These are phyloP conservation scores for Leccinum incarnatum DNA, from an alignment of 768 basidiomycete species.

Conservation along the genomic window DNA sequence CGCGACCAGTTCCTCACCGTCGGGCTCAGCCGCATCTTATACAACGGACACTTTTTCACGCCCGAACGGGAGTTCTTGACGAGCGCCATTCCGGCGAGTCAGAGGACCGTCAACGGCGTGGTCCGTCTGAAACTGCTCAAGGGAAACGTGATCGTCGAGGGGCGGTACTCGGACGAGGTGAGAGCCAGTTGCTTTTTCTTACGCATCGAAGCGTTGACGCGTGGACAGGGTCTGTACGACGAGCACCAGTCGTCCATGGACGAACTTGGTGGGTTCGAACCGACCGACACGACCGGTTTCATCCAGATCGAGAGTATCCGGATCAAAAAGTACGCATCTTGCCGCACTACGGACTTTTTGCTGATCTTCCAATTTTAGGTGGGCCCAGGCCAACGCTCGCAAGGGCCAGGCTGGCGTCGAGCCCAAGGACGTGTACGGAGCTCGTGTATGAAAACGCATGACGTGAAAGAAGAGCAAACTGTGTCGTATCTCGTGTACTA, in stretches of 20 bases:
- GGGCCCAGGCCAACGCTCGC: slow-evolving; percentile 84
- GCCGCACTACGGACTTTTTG: not conserved
- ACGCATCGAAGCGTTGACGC: not conserved
- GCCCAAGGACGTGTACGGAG: slow-evolving; percentile 77
- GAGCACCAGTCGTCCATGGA: slow-evolving; percentile 97
- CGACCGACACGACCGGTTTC: slow-evolving; percentile 92
- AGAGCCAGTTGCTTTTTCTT: slow-evolving; percentile 12
- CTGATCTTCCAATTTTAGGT: slow-evolving; percentile 41
- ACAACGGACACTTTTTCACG: slow-evolving; percentile 99
- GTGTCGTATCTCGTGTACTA: slow-evolving; percentile 4
- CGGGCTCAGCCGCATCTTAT: slow-evolving; percentile 85
- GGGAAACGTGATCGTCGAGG: slow-evolving; percentile 94
- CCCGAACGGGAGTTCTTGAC: slow-evolving; percentile 96
- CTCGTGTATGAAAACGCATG: slow-evolving; percentile 41
- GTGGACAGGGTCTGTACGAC: slow-evolving; percentile 84
- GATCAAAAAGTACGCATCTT: slow-evolving; percentile 83
- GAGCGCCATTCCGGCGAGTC: slow-evolving; percentile 87
- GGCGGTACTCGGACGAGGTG: slow-evolving; percentile 84
- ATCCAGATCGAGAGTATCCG: slow-evolving; percentile 97
- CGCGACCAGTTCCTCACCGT: slow-evolving; percentile 95
- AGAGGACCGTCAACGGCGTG: slow-evolving; percentile 93
- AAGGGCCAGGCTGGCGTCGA: slow-evolving; percentile 80
- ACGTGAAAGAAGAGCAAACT: not conserved
- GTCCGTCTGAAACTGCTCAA: slow-evolving; percentile 92
- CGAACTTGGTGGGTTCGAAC: slow-evolving; percentile 90